Base-by-base conservation (phyloP, 805 yeast genomes). In the Nakazawaea laoshanensis region DNA sequence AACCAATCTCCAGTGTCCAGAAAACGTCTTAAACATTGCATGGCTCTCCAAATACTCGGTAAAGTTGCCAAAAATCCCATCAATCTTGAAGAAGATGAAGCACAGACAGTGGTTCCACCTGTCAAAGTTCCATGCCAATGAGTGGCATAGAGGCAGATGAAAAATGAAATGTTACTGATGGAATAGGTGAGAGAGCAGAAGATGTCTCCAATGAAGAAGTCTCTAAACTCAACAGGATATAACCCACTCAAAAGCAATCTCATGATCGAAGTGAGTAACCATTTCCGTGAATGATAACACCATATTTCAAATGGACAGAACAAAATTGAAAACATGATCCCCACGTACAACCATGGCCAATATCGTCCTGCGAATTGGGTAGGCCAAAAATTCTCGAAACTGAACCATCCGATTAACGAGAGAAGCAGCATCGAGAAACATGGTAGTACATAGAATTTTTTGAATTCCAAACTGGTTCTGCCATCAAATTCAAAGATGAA, bases 1-100 rank as follows among this genome's bases (percentile, higher is more conserved):
- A 92, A 92, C 83, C 88, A 80, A 48, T 88, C 96, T 2, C 94
- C 89, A 0, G 96, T 81, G 50, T 92, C 98, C 18, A 77, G 74
- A 52, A 69, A 92, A 68, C 98, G 94, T 46, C 98, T 64, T 21
- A 81, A 52, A 57, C 98, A 92, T 52, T 92, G 98, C 36, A 89
- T 50, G 37, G 83, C 74, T 58, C 98, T 81, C 87, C 95, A 86
- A 27, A 84, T 71, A 38, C 86, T 79, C 0, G 98, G 98, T 13
- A 92, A 52, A 7, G 94, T 67, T 20, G 87, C 67, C 43, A 89
- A 65, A 42, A 88, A 84, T 2, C 97, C 98, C 75, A 89, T 69
- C 16, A 62, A 35, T 36, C 81, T 67, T 1, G 96, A 87, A 41
- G 66, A 67, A 0, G 82, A 65, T 1, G 95, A 84, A 0, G 94